Base-by-base conservation (phyloP, 805 yeast genomes). In the Crinitomyces ghanaensis region DNA sequence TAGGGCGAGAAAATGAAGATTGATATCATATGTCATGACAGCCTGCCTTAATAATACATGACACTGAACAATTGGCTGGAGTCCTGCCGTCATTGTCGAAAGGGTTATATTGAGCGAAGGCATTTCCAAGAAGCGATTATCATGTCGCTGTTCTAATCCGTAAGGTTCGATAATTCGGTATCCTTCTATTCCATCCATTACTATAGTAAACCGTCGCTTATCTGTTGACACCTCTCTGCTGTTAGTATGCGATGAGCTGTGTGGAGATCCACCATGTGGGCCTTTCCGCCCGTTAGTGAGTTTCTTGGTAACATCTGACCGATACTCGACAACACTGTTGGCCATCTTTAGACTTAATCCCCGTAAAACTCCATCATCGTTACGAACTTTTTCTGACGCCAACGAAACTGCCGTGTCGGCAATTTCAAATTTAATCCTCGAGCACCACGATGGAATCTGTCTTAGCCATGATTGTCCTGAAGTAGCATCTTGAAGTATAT, bases 1-100 rank as follows among this genome's bases (percentile, higher is more conserved):
- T 3, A 67, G 46, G 0, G 64, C 45, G 14, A 69, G 51, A 45
- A 70, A 72, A 30, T 65, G 64, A 3, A 64, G 56, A 38, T 62
- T 61, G 19, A 42, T 21, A 26, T 56, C 53, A 37, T 50, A 53
- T 19, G 40, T 38, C 14, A 43, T 19, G 13, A 37, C 28, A 22
- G 45, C 44, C 22, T 42, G 42, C 26, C 45, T 42, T 25, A 52
- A 19, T 14, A 42, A 30, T 15, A 44, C 35, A 23, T 47, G 45
- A 17, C 38, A 26, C 28, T 47, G 49, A n/a, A 38, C 23, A 3
- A 34, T 20, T 2, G 47, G 42, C 3, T 21, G 38, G 9, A 11
- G 19, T 12, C 20, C 7, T 16, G 31, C 29, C 13, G 34, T 22
- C 19, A 36, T 39, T 2, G 52, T 41, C 12, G 45, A 27, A 2